These are phyloP conservation scores for Annulohypoxylon truncatum DNA, from an alignment of 2,329 filamentous ascomycete species.

Conservation along the genomic window DNA sequence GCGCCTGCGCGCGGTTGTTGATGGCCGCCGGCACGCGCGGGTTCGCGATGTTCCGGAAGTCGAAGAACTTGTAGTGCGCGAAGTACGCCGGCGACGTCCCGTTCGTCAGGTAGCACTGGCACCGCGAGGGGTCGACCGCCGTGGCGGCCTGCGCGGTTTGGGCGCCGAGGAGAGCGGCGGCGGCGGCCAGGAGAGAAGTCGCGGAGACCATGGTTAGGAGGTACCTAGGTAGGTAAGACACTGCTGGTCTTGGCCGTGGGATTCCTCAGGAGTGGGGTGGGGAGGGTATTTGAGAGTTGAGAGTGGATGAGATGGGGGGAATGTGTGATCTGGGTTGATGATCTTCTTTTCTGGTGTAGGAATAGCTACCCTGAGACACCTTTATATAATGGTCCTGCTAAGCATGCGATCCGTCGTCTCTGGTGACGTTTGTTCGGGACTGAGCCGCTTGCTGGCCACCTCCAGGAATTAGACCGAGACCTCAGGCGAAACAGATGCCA, in stretches of 20 bases:
- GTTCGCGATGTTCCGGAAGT: conserved; percentile 58
- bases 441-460: conserved; percentile 2
- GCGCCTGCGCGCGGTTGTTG: conserved; percentile 41
- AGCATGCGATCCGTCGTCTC: neutral
- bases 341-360: conserved; percentile 1
- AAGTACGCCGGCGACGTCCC: conserved; percentile 56
- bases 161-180: neutral
- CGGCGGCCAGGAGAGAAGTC: conserved; percentile 2
- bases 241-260: neutral
- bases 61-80: conserved; percentile 60
- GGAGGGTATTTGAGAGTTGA: neutral
- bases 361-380: conserved; percentile 3
- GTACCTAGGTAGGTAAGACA: neutral
- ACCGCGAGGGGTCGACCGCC: conserved; percentile 40
- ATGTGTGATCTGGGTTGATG: neutral
- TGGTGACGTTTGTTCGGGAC: conserved; percentile 17
- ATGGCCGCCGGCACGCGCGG: conserved; percentile 48
- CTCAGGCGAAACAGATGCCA: conserved; percentile 14
- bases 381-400: conserved; percentile 15
- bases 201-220: conserved; percentile 17
- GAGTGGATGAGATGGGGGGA: neutral
- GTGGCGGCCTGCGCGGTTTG: neutral
- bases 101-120: conserved; percentile 61
- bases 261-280: conserved; percentile 2
- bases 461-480: conserved; percentile 16